These are phyloP conservation scores for Aspergillus hiratsukae DNA, from an alignment of 2,329 filamentous ascomycete genomes.

Conservation along the genomic window DNA sequence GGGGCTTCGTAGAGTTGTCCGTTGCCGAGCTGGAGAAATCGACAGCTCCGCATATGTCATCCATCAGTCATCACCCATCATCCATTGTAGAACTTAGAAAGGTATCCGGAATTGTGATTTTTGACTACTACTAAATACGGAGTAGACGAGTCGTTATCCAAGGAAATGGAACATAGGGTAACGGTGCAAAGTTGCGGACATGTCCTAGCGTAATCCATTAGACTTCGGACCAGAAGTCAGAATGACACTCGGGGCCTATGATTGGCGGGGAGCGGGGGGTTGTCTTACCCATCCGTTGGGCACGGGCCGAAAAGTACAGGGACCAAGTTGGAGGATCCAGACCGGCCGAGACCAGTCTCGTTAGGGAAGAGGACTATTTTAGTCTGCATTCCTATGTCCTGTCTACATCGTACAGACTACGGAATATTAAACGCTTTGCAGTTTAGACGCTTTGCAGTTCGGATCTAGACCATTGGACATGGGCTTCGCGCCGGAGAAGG, in stretches of 20 bases:
- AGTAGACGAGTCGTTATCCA: not conserved
- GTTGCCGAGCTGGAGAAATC: not conserved
- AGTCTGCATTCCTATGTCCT: not conserved
- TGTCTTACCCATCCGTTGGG: not conserved
- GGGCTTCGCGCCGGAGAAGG: not conserved
- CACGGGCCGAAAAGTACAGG: not conserved
- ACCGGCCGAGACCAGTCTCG: conserved; percentile 6
- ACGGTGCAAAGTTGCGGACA: not conserved
- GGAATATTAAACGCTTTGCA: not conserved
- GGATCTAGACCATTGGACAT: not conserved
- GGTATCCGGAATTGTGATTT: not conserved
- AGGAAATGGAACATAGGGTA: not conserved
- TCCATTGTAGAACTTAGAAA: not conserved
- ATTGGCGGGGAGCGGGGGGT: not conserved
- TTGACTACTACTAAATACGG: not conserved
- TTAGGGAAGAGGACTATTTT: not conserved
- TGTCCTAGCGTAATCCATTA: not conserved
- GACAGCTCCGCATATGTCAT: not conserved
- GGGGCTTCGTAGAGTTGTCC: not conserved
- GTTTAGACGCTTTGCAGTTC: too few relatives aligned
- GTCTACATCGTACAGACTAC: not conserved
- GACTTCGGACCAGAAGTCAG: not conserved
- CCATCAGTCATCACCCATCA: not conserved
- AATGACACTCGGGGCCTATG: not conserved
- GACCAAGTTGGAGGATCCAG: conserved; percentile 2